A percentile compares a stretch with the other conserved stretches of the same genome.
Evolutionary conservation across 345 rosid species (phyloP).

Genomic region (Carallia brachiata): DNA sequence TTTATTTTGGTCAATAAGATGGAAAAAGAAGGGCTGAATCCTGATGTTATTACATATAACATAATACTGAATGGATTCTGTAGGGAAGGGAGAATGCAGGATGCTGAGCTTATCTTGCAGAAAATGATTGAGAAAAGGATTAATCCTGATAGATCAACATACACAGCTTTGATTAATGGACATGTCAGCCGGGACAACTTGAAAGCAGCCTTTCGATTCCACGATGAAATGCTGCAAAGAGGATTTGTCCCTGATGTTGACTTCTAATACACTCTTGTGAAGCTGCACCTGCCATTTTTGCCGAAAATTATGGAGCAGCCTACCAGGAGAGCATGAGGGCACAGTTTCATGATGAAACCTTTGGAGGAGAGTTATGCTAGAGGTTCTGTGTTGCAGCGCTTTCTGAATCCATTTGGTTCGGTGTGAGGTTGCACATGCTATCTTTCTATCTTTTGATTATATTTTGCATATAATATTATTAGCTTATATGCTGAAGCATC

Average conservation of each 20-base stretch:
- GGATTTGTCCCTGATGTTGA: constrained; percentile 76
- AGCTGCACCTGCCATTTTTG: constrained; percentile 25
- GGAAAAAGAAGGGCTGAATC: constrained; percentile 54
- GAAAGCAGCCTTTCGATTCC: constrained; percentile 75
- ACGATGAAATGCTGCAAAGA: constrained; percentile 77
- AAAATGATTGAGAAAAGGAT: constrained; percentile 69
- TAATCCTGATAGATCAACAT: constrained; percentile 62
- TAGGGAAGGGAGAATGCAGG: constrained; percentile 70
- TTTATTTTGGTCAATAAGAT: constrained; percentile 52
- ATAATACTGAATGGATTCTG: constrained; percentile 66
- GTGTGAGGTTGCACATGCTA: neutral
- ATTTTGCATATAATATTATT: neutral
- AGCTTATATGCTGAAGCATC: neutral
- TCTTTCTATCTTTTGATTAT: neutral
- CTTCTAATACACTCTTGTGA: constrained; percentile 10
- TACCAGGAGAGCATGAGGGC: constrained; percentile 52
- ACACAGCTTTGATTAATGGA: constrained; percentile 71
- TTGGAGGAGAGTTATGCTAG: constrained; percentile 59
- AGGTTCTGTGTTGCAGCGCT: constrained; percentile 10
- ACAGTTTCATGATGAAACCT: constrained; percentile 64
- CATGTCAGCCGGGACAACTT: constrained; percentile 66
- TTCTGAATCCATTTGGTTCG: neutral
- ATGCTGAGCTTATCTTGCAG: constrained; percentile 54
- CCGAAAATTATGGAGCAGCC: constrained; percentile 51
- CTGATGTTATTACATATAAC: constrained; percentile 64